These are phyloP conservation scores for Wickerhamomyces silvicola DNA, from an alignment of 805 yeast genomes.

Conservation along the genomic window DNA sequence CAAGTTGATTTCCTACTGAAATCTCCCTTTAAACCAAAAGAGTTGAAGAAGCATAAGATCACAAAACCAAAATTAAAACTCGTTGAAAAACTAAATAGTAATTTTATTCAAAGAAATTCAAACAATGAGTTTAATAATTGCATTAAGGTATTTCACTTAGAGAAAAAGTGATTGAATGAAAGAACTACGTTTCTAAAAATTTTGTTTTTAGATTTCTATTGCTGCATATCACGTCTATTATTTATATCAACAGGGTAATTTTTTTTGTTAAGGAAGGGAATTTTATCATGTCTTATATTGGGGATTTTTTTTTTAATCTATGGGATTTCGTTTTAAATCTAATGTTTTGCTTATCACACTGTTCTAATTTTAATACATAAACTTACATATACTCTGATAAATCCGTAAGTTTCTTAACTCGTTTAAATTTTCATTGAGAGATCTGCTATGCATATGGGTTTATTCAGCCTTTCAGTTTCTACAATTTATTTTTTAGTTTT, in stretches of 20 bases:
- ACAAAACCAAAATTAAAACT: constrained; percentile 5
- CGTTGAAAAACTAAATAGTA: constrained; percentile 6
- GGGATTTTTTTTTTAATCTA: too few relatives aligned
- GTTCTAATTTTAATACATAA: too few relatives aligned
- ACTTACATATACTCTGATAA: too few relatives aligned
- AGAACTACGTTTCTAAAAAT: neutral
- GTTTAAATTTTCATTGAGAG: too few relatives aligned
- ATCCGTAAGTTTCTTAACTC: too few relatives aligned
- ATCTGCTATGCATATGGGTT: too few relatives aligned
- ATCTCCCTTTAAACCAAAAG: constrained; percentile 14
- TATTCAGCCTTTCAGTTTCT: too few relatives aligned
- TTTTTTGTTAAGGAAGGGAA: too few relatives aligned
- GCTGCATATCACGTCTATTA: constrained; percentile 24
- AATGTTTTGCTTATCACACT: too few relatives aligned
- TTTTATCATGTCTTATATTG: too few relatives aligned
- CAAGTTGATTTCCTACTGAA: constrained; percentile 17
- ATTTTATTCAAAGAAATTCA: constrained; percentile 1
- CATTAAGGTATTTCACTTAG: constrained; percentile 13
- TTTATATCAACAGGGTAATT: constrained; percentile 30
- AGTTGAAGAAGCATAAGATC: neutral
- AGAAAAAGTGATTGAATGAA: constrained; percentile 3
- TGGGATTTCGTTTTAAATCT: too few relatives aligned
- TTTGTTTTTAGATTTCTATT: neutral
- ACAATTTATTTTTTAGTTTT: too few relatives aligned
- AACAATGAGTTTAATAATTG: constrained; percentile 10